Percentiles rank a stretch among this genome's conserved stretches.
Conservation (phyloP, 164 flowering plant species). For the Berberis vulgaris region DNA sequence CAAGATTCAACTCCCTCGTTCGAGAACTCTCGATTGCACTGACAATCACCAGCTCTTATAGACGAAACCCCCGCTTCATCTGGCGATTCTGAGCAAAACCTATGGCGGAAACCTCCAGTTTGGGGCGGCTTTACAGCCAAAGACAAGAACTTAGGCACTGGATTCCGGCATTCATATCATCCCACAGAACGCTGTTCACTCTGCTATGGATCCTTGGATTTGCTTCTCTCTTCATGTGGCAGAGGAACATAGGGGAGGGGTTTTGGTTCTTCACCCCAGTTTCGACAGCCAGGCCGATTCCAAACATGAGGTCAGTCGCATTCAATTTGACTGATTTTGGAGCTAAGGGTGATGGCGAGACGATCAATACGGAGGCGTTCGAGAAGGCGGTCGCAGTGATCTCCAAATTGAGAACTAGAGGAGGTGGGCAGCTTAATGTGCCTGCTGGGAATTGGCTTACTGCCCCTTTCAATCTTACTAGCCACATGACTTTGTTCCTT, state of each 20-base stretch:
- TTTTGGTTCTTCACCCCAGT: slow-evolving; percentile 28
- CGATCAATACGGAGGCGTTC: slow-evolving; percentile 78
- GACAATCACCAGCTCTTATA: background rate
- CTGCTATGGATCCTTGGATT: slow-evolving; percentile 59
- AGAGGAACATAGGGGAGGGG: slow-evolving; percentile 32
- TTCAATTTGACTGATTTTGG: slow-evolving; percentile 87
- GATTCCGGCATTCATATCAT: slow-evolving; percentile 38
- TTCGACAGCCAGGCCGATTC: slow-evolving; percentile 22
- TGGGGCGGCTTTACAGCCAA: background rate
- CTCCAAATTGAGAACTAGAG: slow-evolving; percentile 48
- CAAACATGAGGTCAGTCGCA: slow-evolving; percentile 46
- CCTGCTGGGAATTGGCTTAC: slow-evolving; percentile 86
- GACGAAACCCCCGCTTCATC: background rate
- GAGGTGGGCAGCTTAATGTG: slow-evolving; percentile 96
- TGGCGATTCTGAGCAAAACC: background rate
- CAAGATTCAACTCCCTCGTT: background rate
- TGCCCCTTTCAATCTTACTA: slow-evolving; percentile 93
- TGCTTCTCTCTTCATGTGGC: slow-evolving; percentile 60
- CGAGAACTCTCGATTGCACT: background rate
- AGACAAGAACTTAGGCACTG: slow-evolving; percentile 21
- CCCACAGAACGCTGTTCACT: slow-evolving; percentile 48
- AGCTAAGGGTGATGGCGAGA: slow-evolving; percentile 79
- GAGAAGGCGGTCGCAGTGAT: slow-evolving; percentile 66
- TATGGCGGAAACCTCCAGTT: background rate
- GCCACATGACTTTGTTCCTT: slow-evolving; percentile 88